Conservation (phyloP, 441 rosid genomes). For the Manihot esculenta region DNA sequence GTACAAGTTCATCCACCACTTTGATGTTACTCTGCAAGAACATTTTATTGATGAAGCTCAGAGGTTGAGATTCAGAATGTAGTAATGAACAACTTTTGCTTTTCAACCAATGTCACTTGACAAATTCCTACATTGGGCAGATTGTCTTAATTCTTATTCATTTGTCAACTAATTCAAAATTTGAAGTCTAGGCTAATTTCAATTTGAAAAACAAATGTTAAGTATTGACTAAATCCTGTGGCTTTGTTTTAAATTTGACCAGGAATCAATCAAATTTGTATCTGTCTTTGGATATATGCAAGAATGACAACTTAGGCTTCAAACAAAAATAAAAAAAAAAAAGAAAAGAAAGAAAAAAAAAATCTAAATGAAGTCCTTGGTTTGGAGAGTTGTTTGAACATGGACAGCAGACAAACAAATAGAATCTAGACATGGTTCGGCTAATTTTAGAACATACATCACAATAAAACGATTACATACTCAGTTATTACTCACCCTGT, state of each 20-base stretch:
- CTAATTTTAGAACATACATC: not conserved
- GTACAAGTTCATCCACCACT: conserved; percentile 58
- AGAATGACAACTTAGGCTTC: not conserved
- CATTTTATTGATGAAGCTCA: not conserved
- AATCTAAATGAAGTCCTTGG: not conserved
- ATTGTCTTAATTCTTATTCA: not conserved
- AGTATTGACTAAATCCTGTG: not conserved
- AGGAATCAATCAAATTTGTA: not conserved
- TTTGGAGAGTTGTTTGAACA: not conserved
- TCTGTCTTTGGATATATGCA: not conserved
- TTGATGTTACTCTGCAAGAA: conserved; percentile 50
- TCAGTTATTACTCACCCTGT: conserved; percentile 37
- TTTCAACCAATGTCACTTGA: not conserved
- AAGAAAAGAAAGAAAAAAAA: not conserved
- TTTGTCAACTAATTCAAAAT: conserved; percentile 8
- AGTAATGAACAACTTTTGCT: not conserved
- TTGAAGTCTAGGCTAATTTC: conserved; percentile 2
- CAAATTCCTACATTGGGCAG: not conserved
- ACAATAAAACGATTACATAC: not conserved
- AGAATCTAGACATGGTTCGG: not conserved
- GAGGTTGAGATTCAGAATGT: not conserved
- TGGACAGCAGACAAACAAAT: not conserved
- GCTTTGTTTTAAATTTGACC: not conserved
- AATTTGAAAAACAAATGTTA: not conserved
- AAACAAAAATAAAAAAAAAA: not conserved